These are phyloP conservation scores for Kalanchoe fedtschenkoi DNA, from an alignment of 164 flowering plant genomes.

Conservation along the genomic window DNA sequence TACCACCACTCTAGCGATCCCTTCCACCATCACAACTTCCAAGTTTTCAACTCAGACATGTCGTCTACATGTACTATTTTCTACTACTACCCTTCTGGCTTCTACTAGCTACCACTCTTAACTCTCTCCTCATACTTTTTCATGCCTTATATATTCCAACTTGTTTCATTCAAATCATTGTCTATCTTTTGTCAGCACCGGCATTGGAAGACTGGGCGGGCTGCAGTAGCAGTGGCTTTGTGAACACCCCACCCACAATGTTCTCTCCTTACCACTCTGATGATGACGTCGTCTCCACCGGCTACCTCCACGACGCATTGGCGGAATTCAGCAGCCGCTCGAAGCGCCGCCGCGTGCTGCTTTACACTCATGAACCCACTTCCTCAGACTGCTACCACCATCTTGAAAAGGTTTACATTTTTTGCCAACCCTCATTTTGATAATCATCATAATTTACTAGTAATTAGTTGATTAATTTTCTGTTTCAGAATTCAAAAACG, in stretches of 20 bases:
- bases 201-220: neutral
- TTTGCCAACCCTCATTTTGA: too few relatives aligned
- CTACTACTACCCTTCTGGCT: too few relatives aligned
- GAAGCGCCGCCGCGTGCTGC: conserved; percentile 34
- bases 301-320: conserved; percentile 62
- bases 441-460: too few relatives aligned
- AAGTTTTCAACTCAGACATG: conserved; percentile 53
- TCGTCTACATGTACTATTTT: conserved; percentile 36
- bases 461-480: too few relatives aligned
- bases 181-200: neutral
- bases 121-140: conserved; percentile 5
- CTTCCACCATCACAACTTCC: conserved; percentile 24
- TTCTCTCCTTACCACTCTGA: conserved; percentile 13
- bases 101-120: neutral
- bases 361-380: conserved; percentile 4
- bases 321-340: conserved; percentile 30
- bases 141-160: conserved; percentile 2
- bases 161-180: neutral
- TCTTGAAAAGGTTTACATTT: conserved; percentile 15
- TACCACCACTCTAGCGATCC: conserved; percentile 15
- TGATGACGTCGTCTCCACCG: conserved; percentile 37
- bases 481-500: neutral
- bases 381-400: neutral
- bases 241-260: neutral
- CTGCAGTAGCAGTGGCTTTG: neutral